phyloP scores from a whole-genome alignment of 2,329 filamentous ascomycete genomes.

The Exophiala aquamarina region DNA sequence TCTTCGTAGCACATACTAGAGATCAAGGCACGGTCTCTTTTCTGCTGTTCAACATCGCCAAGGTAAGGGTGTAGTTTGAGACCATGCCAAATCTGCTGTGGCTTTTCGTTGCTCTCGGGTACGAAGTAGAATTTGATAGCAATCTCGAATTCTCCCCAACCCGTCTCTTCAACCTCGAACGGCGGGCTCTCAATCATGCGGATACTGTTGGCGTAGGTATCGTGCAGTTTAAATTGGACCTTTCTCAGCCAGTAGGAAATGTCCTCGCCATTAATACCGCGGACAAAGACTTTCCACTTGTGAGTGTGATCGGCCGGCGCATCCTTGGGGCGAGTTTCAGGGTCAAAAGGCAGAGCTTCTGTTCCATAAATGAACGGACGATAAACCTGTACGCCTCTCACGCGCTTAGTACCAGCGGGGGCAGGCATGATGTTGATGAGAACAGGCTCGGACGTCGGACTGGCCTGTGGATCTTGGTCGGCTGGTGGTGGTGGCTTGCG shows the following conservation, averaged over 20 bases:
- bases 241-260: slow-evolving; percentile 95
- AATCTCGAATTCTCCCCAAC: slow-evolving; percentile 98
- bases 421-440: slow-evolving; percentile 48
- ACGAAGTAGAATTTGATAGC: slow-evolving; percentile 93
- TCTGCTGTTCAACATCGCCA: slow-evolving; percentile 70
- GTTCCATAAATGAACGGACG: slow-evolving; percentile 68
- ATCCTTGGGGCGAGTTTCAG: slow-evolving; percentile 70
- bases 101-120: slow-evolving; percentile 84
- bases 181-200: slow-evolving; percentile 79
- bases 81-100: slow-evolving; percentile 92
- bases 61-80: slow-evolving; percentile 89
- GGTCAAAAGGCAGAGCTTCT: slow-evolving; percentile 76
- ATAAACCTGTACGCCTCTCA: slow-evolving; percentile 48
- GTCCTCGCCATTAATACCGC: slow-evolving; percentile 83
- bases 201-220: slow-evolving; percentile 89
- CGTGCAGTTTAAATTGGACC: slow-evolving; percentile 97
- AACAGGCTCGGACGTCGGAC: neutral
- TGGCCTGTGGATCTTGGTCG: neutral
- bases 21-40: slow-evolving; percentile 64
- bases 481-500: neutral
- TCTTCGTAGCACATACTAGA: slow-evolving; percentile 85
- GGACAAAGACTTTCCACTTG: slow-evolving; percentile 93
- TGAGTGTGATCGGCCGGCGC: slow-evolving; percentile 91
- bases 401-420: slow-evolving; percentile 55
- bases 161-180: slow-evolving; percentile 87